Conservation (phyloP, 805 yeast species). For the Lachancea sp. region DNA sequence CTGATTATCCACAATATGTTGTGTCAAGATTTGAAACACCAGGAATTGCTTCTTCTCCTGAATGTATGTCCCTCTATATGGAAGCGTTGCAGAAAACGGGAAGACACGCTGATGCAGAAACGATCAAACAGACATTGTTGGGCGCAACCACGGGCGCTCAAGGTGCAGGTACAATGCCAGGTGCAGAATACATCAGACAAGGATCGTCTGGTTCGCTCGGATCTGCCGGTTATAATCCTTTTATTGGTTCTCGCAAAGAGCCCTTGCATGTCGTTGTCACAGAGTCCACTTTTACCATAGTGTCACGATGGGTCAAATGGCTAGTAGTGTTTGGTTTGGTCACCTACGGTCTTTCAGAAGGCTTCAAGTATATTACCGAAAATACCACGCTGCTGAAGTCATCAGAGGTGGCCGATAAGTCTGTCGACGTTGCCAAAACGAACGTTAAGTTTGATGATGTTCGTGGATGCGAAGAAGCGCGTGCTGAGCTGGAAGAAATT, state of each 20-base stretch:
- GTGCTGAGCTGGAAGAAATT: constrained; percentile 93
- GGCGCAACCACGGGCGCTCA: constrained; percentile 33
- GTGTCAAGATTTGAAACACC: constrained; percentile 91
- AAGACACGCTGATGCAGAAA: constrained; percentile 68
- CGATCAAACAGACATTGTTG: constrained; percentile 45
- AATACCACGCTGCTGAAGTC: constrained; percentile 61
- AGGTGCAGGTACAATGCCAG: constrained; percentile 7
- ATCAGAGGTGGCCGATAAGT: constrained; percentile 65
- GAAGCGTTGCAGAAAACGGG: constrained; percentile 79
- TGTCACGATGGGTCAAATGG: constrained; percentile 88
- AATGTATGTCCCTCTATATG: constrained; percentile 70
- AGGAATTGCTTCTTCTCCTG: constrained; percentile 79
- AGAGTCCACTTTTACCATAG: constrained; percentile 70
- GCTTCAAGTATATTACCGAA: constrained; percentile 74
- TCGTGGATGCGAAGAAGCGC: constrained; percentile 97
- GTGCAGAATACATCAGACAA: not conserved
- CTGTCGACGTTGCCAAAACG: constrained; percentile 77
- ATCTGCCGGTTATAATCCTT: constrained; percentile 30
- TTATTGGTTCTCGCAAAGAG: constrained; percentile 59
- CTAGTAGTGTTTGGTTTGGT: constrained; percentile 71
- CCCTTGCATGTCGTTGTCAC: constrained; percentile 93
- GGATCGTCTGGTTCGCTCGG: constrained; percentile 21
- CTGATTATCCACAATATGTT: constrained; percentile 92
- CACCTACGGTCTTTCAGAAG: constrained; percentile 75
- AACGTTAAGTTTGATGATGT: constrained; percentile 89